A percentile compares a stretch with the other conserved stretches of the same genome.
Evolutionary conservation across 1,139 yeast species (phyloP).

Genomic region (Candida albicans): DNA sequence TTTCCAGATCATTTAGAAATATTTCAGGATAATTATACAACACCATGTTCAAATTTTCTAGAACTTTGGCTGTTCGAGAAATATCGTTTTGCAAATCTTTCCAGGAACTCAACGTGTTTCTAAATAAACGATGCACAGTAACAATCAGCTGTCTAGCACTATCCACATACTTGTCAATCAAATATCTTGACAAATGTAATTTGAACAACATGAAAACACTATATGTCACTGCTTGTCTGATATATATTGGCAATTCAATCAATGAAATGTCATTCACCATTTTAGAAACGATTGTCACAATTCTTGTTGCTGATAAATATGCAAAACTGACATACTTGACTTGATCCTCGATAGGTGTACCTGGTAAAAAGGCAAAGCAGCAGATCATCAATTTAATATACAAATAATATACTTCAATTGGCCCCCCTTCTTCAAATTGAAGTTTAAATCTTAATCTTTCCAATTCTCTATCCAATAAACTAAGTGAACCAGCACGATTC

Average conservation of each 20-base stretch:
- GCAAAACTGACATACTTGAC: constrained; percentile 82
- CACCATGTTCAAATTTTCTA: constrained; percentile 86
- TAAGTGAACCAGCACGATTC: constrained; percentile 76
- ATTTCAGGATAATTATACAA: constrained; percentile 85
- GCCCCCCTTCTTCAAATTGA: constrained; percentile 59
- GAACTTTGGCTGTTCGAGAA: constrained; percentile 87
- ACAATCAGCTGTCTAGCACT: constrained; percentile 92
- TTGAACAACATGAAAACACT: constrained; percentile 80
- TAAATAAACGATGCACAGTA: constrained; percentile 81
- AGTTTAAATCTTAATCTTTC: constrained; percentile 67
- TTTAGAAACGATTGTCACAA: constrained; percentile 75
- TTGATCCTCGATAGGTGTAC: constrained; percentile 86
- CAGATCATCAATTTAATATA: constrained; percentile 82
- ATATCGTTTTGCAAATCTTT: constrained; percentile 87
- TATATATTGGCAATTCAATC: constrained; percentile 82
- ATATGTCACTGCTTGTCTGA: constrained; percentile 80
- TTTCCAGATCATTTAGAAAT: constrained; percentile 36
- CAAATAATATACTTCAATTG: constrained; percentile 75
- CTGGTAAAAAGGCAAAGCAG: constrained; percentile 89
- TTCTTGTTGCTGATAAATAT: constrained; percentile 76
- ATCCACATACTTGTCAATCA: constrained; percentile 76
- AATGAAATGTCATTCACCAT: constrained; percentile 65
- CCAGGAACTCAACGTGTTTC: constrained; percentile 92
- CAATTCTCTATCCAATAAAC: constrained; percentile 74
- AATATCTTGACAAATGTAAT: constrained; percentile 74